These are phyloP conservation scores for Pythium vanterpoolii DNA, from an alignment of 352 stramenopile genomes.

Conservation along the genomic window DNA sequence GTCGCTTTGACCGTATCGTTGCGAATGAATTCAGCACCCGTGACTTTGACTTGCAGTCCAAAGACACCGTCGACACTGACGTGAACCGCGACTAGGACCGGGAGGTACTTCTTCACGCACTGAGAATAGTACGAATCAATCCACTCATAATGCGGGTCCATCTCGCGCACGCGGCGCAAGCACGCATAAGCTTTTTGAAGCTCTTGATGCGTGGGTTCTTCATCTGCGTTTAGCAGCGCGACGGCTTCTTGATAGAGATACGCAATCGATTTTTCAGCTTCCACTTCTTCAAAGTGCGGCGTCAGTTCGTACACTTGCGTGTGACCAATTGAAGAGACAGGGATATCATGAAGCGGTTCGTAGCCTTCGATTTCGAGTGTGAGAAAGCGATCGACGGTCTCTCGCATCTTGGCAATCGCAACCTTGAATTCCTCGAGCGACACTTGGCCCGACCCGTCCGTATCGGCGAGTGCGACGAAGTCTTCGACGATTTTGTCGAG, in stretches of 20 bases:
- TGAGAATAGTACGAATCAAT: constrained; percentile 79
- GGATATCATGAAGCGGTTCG: constrained; percentile 57
- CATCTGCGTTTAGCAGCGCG: constrained; percentile 57
- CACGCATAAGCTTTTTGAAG: constrained; percentile 76
- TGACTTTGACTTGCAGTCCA: constrained; percentile 76
- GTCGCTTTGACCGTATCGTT: constrained; percentile 80
- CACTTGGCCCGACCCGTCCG: constrained; percentile 69
- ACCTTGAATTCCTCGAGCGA: constrained; percentile 88
- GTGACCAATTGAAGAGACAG: constrained; percentile 63
- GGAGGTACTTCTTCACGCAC: constrained; percentile 64
- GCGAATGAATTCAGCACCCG: constrained; percentile 62
- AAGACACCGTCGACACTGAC: constrained; percentile 70
- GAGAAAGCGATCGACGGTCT: constrained; percentile 66
- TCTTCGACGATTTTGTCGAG: constrained; percentile 62
- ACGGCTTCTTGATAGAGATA: constrained; percentile 69
- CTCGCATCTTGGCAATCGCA: constrained; percentile 73
- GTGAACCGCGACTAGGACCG: constrained; percentile 63
- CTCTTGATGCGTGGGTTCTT: constrained; percentile 49
- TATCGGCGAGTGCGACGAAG: constrained; percentile 77
- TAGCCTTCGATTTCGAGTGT: constrained; percentile 78
- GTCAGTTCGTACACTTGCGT: constrained; percentile 79
- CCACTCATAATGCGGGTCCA: constrained; percentile 81
- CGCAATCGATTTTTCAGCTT: constrained; percentile 61
- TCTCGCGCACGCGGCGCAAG: constrained; percentile 58
- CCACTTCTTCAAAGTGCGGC: constrained; percentile 68